Conservation (phyloP, 2,329 filamentous ascomycete genomes). For the Cytospora mali region DNA sequence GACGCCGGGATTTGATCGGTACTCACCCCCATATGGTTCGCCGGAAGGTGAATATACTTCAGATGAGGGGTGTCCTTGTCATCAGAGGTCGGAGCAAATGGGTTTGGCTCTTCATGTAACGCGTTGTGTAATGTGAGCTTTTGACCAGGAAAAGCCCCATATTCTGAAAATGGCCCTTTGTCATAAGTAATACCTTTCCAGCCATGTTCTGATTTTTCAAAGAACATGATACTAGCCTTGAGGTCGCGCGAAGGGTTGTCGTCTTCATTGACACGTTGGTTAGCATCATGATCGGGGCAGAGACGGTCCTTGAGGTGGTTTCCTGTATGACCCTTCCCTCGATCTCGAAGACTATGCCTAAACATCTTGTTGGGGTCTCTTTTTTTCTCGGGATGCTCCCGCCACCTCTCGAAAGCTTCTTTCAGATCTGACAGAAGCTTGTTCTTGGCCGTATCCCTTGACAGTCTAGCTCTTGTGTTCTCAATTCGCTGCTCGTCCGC, state of each 20-base stretch:
- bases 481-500: conserved; percentile 6
- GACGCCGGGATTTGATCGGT: no score
- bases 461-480: neutral
- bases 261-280: rapidly evolving
- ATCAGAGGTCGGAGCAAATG: neutral
- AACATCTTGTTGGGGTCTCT: neutral
- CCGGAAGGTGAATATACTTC: conserved; percentile 15
- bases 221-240: conserved; percentile 12
- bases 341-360: no score
- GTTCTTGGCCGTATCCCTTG: neutral
- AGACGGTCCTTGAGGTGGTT: neutral
- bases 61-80: neutral
- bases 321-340: neutral
- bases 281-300: neutral
- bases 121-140: neutral
- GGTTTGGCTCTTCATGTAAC: neutral
- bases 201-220: neutral
- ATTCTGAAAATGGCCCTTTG: neutral
- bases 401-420: neutral
- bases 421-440: neutral
- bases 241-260: conserved; percentile 5
- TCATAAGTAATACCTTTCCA: conserved; percentile 1
- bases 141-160: conserved; percentile 5
- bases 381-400: neutral
- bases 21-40: conserved; percentile 19